A percentile compares a stretch with the other conserved stretches of the same genome.
These are phyloP conservation scores for Mycena pura DNA, from an alignment of 768 basidiomycete species.

Conservation along the genomic window DNA sequence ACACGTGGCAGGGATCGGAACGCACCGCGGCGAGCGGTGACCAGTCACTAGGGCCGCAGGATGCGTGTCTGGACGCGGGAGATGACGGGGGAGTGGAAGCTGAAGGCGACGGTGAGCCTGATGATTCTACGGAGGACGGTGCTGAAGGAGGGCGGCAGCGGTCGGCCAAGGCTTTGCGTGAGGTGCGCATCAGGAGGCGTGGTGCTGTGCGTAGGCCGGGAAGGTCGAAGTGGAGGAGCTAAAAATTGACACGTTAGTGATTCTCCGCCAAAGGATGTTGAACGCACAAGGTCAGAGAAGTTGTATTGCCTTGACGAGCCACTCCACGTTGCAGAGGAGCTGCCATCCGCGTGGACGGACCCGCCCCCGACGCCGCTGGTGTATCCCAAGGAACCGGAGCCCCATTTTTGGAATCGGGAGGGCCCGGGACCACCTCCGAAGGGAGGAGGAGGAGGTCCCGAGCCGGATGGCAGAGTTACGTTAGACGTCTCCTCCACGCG, in stretches of 20 bases:
- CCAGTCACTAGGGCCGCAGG: neutral
- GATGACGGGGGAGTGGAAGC: neutral
- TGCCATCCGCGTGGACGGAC: neutral
- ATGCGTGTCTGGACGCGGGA: neutral
- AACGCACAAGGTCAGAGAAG: neutral
- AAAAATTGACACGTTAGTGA: neutral
- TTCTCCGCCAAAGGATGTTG: neutral
- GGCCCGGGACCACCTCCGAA: neutral
- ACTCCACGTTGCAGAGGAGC: too few relatives aligned
- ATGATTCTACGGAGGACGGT: neutral
- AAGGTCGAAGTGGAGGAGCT: neutral
- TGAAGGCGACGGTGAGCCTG: neutral
- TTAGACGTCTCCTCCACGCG: neutral
- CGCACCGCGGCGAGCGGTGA: neutral
- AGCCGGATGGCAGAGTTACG: neutral
- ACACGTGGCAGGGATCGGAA: neutral
- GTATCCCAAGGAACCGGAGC: neutral
- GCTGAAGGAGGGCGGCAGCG: neutral
- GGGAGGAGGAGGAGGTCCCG: neutral
- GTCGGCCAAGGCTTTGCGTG: neutral
- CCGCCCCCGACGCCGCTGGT: neutral
- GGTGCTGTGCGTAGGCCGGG: neutral
- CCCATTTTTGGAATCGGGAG: neutral
- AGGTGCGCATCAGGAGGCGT: neutral
- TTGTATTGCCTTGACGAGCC: neutral